Percentiles rank a stretch among this genome's conserved stretches.
Evolutionary conservation across 345 rosid genomes (phyloP).

Genomic region (Bruguiera sexangula): DNA sequence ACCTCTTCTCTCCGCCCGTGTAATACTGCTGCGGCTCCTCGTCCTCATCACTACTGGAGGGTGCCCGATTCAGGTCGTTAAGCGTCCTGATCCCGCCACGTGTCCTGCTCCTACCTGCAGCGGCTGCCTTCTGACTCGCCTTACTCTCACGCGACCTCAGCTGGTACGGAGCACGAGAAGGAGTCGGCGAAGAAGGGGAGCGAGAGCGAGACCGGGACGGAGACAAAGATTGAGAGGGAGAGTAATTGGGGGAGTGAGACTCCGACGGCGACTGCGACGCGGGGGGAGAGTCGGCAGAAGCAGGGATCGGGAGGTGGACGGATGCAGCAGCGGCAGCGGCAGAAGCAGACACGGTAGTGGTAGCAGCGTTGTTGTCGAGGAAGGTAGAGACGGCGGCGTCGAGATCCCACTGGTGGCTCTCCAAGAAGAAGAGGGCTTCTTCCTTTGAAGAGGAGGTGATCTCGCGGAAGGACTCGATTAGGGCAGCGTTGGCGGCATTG

Average conservation of each 20-base stretch:
- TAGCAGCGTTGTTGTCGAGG: constrained; percentile 50
- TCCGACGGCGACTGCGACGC: constrained; percentile 29
- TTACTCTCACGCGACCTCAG: constrained; percentile 53
- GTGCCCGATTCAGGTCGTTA: constrained; percentile 72
- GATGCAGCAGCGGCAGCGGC: constrained; percentile 4
- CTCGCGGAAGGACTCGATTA: constrained; percentile 69
- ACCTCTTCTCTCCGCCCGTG: constrained; percentile 94
- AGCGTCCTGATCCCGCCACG: constrained; percentile 68
- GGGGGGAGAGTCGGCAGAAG: constrained; percentile 34
- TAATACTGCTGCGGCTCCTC: constrained; percentile 69
- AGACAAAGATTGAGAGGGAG: constrained; percentile 57
- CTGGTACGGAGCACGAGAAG: constrained; percentile 35
- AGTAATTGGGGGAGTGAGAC: constrained; percentile 41
- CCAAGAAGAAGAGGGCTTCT: constrained; percentile 85
- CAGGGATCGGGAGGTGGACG: constrained; percentile 19
- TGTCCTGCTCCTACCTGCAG: constrained; percentile 40
- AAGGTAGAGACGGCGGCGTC: constrained; percentile 92
- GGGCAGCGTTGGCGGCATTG: constrained; percentile 22
- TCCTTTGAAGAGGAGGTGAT: constrained; percentile 77
- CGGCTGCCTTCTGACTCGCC: constrained; percentile 24
- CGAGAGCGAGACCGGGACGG: constrained; percentile 64
- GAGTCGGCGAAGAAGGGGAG: constrained; percentile 33
- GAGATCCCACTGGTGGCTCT: constrained; percentile 82
- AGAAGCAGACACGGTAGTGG: constrained; percentile 3
- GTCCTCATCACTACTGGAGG: constrained; percentile 36